Percentiles rank a stretch among this genome's conserved stretches.
Conservation (phyloP, 352 stramenopile species). For the Phytophthora brassicae region DNA sequence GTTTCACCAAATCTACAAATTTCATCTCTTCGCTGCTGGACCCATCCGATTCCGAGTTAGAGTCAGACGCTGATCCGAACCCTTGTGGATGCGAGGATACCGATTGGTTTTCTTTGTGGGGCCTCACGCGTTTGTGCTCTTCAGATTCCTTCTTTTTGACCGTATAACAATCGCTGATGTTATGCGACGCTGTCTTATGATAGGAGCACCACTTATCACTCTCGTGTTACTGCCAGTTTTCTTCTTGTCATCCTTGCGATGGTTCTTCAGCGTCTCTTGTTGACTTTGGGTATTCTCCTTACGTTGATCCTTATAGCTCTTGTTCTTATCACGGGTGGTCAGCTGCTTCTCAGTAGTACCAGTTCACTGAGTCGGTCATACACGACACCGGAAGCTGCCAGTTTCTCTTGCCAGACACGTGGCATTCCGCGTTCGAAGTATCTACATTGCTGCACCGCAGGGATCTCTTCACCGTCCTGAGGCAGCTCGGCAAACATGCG, state of each 20-base stretch:
- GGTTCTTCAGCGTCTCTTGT: no score
- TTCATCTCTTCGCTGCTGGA: background rate
- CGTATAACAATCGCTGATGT: background rate
- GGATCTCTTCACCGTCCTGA: no score
- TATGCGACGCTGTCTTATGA: background rate
- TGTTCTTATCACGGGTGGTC: background rate
- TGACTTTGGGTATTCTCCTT: no score
- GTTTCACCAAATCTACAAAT: background rate
- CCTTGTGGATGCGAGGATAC: background rate
- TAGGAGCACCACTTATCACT: background rate
- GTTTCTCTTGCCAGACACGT: background rate
- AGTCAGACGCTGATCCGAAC: background rate
- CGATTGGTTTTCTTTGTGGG: background rate
- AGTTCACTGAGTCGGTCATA: background rate
- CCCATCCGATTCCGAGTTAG: no score
- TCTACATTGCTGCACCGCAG: background rate
- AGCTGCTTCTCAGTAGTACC: background rate
- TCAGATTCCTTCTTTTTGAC: background rate
- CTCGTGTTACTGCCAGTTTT: background rate
- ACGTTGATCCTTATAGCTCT: no score
- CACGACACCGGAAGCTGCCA: background rate
- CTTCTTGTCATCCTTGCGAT: background rate
- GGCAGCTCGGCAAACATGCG: no score
- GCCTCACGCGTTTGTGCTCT: background rate
- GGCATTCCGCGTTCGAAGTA: background rate